phyloP scores from a whole-genome alignment of 148 eudicot species.

The Dianthus caryophyllus region DNA sequence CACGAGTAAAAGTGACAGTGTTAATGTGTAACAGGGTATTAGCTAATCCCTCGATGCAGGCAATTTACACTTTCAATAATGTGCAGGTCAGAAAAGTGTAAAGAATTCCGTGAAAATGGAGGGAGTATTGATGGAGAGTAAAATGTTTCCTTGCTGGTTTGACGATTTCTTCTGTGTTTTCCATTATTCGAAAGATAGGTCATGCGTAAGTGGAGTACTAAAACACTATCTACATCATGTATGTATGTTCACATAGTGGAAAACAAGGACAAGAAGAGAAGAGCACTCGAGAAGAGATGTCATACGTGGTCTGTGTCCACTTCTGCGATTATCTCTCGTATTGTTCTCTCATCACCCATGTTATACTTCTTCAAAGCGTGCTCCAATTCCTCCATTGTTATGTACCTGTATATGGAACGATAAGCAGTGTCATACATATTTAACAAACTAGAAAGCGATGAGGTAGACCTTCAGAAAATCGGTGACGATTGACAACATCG shows the following conservation, averaged over 20 bases:
- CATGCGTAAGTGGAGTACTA: not conserved
- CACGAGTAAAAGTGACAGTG: not conserved
- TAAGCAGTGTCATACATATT: constrained; percentile 4
- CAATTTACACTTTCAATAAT: not conserved
- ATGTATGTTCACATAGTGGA: not conserved
- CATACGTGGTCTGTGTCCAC: constrained; percentile 87
- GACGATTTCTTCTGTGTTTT: not conserved
- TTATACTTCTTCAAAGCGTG: constrained; percentile 83
- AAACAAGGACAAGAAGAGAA: not conserved
- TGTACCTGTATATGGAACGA: constrained; percentile 49
- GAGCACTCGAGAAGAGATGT: constrained; percentile 19
- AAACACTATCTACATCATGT: not conserved
- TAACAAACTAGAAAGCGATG: not conserved
- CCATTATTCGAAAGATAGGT: not conserved
- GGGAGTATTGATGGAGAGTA: not conserved
- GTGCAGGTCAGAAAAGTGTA: not conserved
- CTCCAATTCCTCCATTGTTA: constrained; percentile 84
- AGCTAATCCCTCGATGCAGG: not conserved
- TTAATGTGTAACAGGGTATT: not conserved
- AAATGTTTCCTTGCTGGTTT: not conserved
- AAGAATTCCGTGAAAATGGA: not conserved
- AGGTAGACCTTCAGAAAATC: not conserved
- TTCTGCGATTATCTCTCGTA: constrained; percentile 87
- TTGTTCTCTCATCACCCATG: constrained; percentile 91
- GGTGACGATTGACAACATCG: no score